phyloP scores from a whole-genome alignment of 306 rosid genomes.

The Purshia tridentata region DNA sequence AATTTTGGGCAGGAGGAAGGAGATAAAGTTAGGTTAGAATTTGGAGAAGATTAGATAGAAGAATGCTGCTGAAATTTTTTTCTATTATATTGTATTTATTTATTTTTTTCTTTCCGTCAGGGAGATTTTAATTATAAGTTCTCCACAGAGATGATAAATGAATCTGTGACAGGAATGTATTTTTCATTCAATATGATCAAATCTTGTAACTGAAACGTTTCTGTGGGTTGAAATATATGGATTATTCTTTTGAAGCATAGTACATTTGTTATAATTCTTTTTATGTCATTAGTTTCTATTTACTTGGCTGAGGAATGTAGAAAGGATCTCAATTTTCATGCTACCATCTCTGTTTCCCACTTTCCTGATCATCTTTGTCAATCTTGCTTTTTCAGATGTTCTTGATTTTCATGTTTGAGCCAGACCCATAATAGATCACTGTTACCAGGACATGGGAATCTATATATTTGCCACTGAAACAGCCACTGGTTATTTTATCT shows the following conservation, averaged over 20 bases:
- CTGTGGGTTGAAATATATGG: neutral
- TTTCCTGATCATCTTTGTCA: constrained; percentile 1
- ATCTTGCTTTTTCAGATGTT: neutral
- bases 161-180: constrained; percentile 16
- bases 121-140: constrained; percentile 15
- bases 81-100: constrained; percentile 53
- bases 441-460: too few species aligned
- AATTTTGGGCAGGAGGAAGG: constrained; percentile 35
- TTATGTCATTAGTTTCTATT: too few species aligned
- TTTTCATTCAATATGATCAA: constrained; percentile 1
- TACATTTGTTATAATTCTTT: too few species aligned
- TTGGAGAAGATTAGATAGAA: constrained; percentile 32
- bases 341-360: neutral
- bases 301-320: too few species aligned
- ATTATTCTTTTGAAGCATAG: neutral
- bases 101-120: constrained; percentile 36
- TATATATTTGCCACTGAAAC: too few species aligned
- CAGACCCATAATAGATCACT: too few species aligned
- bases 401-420: neutral
- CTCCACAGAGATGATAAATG: constrained; percentile 23
- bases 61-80: constrained; percentile 39
- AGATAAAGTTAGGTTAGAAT: constrained; percentile 36
- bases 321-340: neutral
- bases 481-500: neutral
- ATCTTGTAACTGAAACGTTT: neutral